Percentiles rank a stretch among this genome's conserved stretches.
Conservation (phyloP, 768 basidiomycete species). For the Sarcomyxa edulis region DNA sequence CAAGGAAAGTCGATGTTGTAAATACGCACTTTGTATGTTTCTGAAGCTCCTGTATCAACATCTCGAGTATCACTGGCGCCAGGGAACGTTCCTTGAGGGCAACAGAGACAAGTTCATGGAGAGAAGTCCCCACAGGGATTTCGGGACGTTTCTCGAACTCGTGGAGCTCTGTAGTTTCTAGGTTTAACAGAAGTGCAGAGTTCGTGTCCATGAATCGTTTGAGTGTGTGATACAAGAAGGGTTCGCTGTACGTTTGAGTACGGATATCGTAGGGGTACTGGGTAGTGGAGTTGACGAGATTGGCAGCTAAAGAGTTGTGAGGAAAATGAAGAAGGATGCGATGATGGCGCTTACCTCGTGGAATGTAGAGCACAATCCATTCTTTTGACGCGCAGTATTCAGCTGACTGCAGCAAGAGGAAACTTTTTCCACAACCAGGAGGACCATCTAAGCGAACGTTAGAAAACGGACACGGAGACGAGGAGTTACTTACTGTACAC, state of each 20-base stretch:
- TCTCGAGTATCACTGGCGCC: slow-evolving; percentile 52
- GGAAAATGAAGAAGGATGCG: background rate
- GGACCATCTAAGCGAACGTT: slow-evolving; percentile 58
- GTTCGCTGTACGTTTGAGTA: slow-evolving; percentile 75
- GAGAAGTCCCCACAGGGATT: slow-evolving; percentile 40
- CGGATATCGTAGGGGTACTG: slow-evolving; percentile 69
- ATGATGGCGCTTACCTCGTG: slow-evolving; percentile 48
- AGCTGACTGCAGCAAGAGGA: slow-evolving; percentile 70
- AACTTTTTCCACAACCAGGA: slow-evolving; percentile 78
- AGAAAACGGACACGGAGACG: slow-evolving; percentile 1
- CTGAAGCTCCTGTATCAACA: slow-evolving; percentile 56
- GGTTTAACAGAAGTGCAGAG: slow-evolving; percentile 28
- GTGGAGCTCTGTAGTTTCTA: slow-evolving; percentile 37
- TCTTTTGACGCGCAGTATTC: slow-evolving; percentile 56
- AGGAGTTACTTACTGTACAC: slow-evolving; percentile 49
- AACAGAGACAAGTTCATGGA: slow-evolving; percentile 52
- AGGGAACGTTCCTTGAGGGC: slow-evolving; percentile 47
- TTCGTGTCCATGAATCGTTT: slow-evolving; percentile 62
- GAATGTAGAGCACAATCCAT: slow-evolving; percentile 86
- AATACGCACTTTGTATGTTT: slow-evolving; percentile 59
- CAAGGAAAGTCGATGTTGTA: no score
- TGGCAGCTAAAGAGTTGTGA: slow-evolving; percentile 19
- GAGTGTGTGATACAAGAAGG: slow-evolving; percentile 60
- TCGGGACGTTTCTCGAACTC: slow-evolving; percentile 40
- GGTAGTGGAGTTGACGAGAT: slow-evolving; percentile 70